Evolutionary conservation across 768 basidiomycete genomes (phyloP), one percentile per base, ranked within the genome.

Genomic region (Kwoniella bestiolae): DNA sequence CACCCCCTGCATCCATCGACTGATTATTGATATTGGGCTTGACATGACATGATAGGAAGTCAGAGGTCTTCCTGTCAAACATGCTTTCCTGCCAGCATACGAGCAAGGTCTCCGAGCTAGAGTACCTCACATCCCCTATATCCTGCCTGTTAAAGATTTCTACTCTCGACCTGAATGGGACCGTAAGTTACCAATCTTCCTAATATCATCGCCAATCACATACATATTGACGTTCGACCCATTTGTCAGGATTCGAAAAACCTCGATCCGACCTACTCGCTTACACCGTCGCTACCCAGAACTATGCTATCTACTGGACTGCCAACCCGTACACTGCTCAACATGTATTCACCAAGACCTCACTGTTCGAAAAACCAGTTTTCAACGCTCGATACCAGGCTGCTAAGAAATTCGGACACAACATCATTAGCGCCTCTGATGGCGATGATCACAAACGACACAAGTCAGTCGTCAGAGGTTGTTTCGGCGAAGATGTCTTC

Each of bases 181-280:
- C 23, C 8, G 58, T 60, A 32, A 32, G 58, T 50, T 29, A 28
- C 23, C 26, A 23, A 4, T 38, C 11, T 4, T 12, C 18, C 34
- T 25, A 9, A 8, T 9, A 44, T 41, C 7, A 16, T 14, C 7
- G 21, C 3, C 16, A 6, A 51, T 25, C 2, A n/a, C 9, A 51
- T 9, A 12, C 23, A 51, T 51, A 18, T n/a, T 46, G 18, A 25
- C 11, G n/a, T n/a, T n/a, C 12, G 4, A n/a, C 9, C 23, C 34
- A 23, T 8, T 26, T 23, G 35, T n/a, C 26, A 74, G 73, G 71
- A 57, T 74, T 69, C 52, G 66, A 47, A 25, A 53, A 61, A 5
- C 65, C 63, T 47, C 29, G 57, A n/a, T 69, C 65, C 28, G 73
- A 74, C 47, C 64, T 74, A 7, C 58, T 74, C 32, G 73, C 66